Evolutionary conservation across 345 rosid species (phyloP).

Genomic region (Sisymbrium altissimum): DNA sequence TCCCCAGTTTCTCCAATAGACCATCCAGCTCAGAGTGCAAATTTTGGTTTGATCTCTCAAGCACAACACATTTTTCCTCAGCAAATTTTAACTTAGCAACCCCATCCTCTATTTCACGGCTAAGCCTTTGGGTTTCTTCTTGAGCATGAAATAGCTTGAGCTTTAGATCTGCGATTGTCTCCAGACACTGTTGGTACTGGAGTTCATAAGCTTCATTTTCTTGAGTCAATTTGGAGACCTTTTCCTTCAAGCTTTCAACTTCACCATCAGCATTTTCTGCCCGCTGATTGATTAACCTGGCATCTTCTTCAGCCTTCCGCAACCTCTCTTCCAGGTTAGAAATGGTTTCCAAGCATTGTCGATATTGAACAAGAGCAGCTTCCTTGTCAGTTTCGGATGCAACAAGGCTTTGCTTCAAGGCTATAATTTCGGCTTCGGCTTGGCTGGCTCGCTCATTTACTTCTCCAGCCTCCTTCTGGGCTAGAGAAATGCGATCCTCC

Average conservation of each 20-base stretch:
- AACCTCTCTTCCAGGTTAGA: conserved; percentile 59
- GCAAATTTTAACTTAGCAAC: conserved; percentile 62
- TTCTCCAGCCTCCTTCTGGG: conserved; percentile 60
- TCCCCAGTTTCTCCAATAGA: conserved; percentile 51
- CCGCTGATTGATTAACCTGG: conserved; percentile 42
- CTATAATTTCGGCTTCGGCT: conserved; percentile 57
- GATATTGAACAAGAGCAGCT: conserved; percentile 51
- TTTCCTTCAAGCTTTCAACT: conserved; percentile 64
- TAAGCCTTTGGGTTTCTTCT: conserved; percentile 73
- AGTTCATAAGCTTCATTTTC: conserved; percentile 68
- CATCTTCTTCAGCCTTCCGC: conserved; percentile 57
- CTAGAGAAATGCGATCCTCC: conserved; percentile 49
- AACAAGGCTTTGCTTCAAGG: conserved; percentile 54
- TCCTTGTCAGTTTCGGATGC: conserved; percentile 67
- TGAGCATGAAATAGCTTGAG: conserved; percentile 50
- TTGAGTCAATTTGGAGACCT: conserved; percentile 48
- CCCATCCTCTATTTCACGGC: conserved; percentile 62
- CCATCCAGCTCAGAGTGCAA: conserved; percentile 70
- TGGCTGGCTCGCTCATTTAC: conserved; percentile 53
- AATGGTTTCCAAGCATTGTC: conserved; percentile 54
- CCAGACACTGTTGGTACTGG: conserved; percentile 72
- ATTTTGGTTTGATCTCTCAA: conserved; percentile 76
- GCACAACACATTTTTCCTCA: conserved; percentile 71
- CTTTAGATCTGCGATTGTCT: conserved; percentile 65
- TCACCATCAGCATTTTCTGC: conserved; percentile 69